These are phyloP conservation scores for Phytophthora pistaciae DNA, from an alignment of 352 stramenopile species.

Conservation along the genomic window DNA sequence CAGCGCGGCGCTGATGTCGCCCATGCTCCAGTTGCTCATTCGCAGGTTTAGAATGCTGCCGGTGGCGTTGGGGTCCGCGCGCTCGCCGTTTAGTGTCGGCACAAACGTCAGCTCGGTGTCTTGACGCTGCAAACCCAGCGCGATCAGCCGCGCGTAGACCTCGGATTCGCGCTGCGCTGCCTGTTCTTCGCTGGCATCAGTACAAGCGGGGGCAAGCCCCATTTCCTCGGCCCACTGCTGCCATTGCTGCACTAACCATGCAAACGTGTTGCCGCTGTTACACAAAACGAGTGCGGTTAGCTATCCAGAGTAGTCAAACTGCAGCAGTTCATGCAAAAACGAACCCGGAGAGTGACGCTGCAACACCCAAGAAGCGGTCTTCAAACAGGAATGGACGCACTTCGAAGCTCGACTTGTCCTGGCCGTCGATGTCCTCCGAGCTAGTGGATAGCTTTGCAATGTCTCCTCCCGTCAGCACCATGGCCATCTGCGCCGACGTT, in stretches of 20 bases:
- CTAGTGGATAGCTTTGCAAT: conserved; percentile 27
- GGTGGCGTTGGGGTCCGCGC: conserved; percentile 40
- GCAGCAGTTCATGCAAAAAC: conserved; percentile 5
- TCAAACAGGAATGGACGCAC: conserved; percentile 73
- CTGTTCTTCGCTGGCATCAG: conserved; percentile 23
- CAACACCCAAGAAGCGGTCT: conserved; percentile 71
- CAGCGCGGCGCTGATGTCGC: conserved; percentile 77
- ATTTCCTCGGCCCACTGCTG: conserved; percentile 64
- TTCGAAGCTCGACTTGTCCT: conserved; percentile 63
- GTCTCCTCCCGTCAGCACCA: conserved; percentile 59
- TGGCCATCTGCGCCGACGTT: conserved; percentile 82
- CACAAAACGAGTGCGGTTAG: background rate
- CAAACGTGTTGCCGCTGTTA: conserved; percentile 73
- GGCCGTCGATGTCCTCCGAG: conserved; percentile 2
- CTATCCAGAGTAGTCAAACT: conserved; percentile 2
- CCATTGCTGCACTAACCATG: conserved; percentile 72
- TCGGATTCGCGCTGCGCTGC: conserved; percentile 28
- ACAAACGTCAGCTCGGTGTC: conserved; percentile 66
- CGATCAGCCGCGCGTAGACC: conserved; percentile 67
- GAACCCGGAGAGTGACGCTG: conserved; percentile 78
- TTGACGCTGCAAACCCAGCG: conserved; percentile 49
- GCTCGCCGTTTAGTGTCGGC: conserved; percentile 81
- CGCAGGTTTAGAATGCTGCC: conserved; percentile 59
- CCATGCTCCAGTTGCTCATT: conserved; percentile 76
- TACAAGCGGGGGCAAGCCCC: conserved; percentile 27